A percentile compares a stretch with the other conserved stretches of the same genome.
These are phyloP conservation scores for Penicillium sp. DNA, from an alignment of 2,329 filamentous ascomycete genomes.

Conservation along the genomic window DNA sequence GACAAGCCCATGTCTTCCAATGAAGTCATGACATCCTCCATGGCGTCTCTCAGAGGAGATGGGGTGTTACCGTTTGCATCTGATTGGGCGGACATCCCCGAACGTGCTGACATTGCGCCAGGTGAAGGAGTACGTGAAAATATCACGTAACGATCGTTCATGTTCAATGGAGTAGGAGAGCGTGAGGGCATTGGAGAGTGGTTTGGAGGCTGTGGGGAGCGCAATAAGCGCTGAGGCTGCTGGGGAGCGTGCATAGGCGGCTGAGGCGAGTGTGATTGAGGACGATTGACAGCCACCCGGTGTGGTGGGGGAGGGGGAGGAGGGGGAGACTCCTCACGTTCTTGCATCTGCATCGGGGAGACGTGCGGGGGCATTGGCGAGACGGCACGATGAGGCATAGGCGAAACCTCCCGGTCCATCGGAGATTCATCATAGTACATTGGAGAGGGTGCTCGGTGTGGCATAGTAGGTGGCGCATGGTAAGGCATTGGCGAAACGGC, in stretches of 20 bases:
- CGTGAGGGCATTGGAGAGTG: constrained; percentile 19
- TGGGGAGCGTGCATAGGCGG: constrained; percentile 12
- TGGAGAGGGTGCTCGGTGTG: neutral
- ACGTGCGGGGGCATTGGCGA: neutral
- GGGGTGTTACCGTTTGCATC: constrained; percentile 72
- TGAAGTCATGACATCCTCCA: constrained; percentile 98
- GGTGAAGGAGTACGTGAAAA: constrained; percentile 51
- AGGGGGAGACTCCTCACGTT: constrained; percentile 71
- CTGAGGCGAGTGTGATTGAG: constrained; percentile 18
- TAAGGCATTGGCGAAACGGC: constrained; percentile 4
- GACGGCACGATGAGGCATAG: neutral
- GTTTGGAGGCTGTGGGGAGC: constrained; percentile 15
- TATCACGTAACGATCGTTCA: constrained; percentile 43
- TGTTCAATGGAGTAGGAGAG: constrained; percentile 36
- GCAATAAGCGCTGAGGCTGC: constrained; percentile 10
- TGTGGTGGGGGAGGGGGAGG: constrained; percentile 83
- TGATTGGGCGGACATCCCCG: constrained; percentile 49
- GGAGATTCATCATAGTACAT: constrained; percentile 15
- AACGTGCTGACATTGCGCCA: constrained; percentile 28
- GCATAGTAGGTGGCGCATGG: neutral
- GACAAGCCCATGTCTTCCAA: constrained; percentile 78
- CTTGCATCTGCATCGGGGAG: constrained; percentile 37
- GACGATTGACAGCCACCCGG: constrained; percentile 54
- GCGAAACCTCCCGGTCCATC: constrained; percentile 20
- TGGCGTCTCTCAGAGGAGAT: constrained; percentile 87